These are phyloP conservation scores for Septoria linicola DNA, from an alignment of 2,329 filamentous ascomycete genomes.

Conservation along the genomic window DNA sequence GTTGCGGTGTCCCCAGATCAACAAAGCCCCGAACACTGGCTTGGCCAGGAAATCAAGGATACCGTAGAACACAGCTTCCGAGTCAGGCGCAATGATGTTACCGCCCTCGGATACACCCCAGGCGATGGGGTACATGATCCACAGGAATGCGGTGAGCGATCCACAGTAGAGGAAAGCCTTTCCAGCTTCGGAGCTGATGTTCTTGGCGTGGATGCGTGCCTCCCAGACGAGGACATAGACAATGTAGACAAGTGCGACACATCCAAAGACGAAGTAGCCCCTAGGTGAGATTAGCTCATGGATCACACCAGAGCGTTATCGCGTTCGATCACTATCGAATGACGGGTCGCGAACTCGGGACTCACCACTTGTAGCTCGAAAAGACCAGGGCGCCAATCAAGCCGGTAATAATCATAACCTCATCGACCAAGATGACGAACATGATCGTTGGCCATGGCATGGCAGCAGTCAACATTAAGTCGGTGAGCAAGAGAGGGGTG, in stretches of 20 bases:
- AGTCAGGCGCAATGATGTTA: constrained; percentile 64
- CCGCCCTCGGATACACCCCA: constrained; percentile 64
- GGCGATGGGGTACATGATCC: constrained; percentile 64
- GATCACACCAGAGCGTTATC: too few relatives aligned
- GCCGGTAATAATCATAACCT: constrained; percentile 66
- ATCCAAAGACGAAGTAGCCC: constrained; percentile 63
- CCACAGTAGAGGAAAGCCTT: constrained; percentile 57
- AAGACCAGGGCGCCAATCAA: constrained; percentile 64
- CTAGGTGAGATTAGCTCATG: too few relatives aligned
- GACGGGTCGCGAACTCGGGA: too few relatives aligned
- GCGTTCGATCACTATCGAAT: too few relatives aligned
- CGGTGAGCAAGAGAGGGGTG: constrained; percentile 62
- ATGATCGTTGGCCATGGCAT: constrained; percentile 65
- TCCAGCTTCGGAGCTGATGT: constrained; percentile 55
- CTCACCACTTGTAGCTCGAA: constrained; percentile 66
- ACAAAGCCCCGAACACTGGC: constrained; percentile 60
- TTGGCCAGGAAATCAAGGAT: constrained; percentile 65
- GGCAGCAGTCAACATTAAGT: constrained; percentile 63
- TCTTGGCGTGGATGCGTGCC: constrained; percentile 56
- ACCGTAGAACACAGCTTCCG: constrained; percentile 68
- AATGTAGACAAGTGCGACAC: constrained; percentile 54
- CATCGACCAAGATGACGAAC: constrained; percentile 61
- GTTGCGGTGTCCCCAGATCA: constrained; percentile 63
- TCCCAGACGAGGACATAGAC: constrained; percentile 59
- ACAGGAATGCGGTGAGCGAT: constrained; percentile 59